phyloP scores from a whole-genome alignment of 352 stramenopile species.

The Globisporangium echinulatum region DNA sequence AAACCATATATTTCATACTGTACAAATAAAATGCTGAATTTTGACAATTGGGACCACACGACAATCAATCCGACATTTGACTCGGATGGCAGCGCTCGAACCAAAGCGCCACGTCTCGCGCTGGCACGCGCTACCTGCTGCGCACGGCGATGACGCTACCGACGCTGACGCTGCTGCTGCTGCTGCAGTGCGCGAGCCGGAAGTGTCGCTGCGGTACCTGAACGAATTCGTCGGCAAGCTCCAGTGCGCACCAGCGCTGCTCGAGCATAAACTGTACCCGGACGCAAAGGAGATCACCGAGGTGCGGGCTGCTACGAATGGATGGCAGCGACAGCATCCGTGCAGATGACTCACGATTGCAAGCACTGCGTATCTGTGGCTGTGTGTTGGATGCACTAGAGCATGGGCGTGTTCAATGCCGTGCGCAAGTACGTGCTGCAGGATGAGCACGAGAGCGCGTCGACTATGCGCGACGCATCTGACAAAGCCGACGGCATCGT shows the following conservation, averaged over 20 bases:
- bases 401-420: constrained; percentile 81
- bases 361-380: neutral
- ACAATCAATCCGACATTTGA: too few species aligned
- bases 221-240: constrained; percentile 82
- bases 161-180: neutral
- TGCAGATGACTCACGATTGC: neutral
- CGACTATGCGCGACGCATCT: neutral
- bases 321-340: neutral
- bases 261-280: constrained; percentile 69
- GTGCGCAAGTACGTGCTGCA: constrained; percentile 57
- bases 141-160: neutral
- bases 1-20: too few species aligned
- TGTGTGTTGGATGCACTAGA: constrained; percentile 24
- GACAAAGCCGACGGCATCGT: constrained; percentile 60
- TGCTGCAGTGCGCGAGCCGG: constrained; percentile 3
- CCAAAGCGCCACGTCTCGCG: constrained; percentile 28
- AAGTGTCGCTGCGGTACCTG: constrained; percentile 69
- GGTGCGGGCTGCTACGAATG: constrained; percentile 17
- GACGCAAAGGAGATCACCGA: constrained; percentile 83
- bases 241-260: constrained; percentile 57
- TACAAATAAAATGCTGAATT: too few species aligned
- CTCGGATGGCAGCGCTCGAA: constrained; percentile 6
- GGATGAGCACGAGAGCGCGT: constrained; percentile 11
- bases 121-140: constrained; percentile 12
- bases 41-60: too few species aligned